Evolutionary conservation across 345 rosid genomes (phyloP).

Genomic region (Boechera retrofracta): DNA sequence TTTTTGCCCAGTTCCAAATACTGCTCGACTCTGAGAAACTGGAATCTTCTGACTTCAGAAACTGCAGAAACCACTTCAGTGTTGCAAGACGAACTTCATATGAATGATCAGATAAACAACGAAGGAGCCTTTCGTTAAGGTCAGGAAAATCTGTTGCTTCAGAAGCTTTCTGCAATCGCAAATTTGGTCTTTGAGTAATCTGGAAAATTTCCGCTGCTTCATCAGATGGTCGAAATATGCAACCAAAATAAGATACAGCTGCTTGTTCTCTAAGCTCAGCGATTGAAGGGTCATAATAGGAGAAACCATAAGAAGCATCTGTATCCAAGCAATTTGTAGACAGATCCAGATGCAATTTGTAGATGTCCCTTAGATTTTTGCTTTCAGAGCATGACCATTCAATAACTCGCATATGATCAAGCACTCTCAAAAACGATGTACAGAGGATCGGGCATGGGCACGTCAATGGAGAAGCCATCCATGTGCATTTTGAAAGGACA

Average conservation of each 20-base stretch:
- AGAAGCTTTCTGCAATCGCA: constrained; percentile 31
- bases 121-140: constrained; percentile 60
- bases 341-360: constrained; percentile 65
- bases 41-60: constrained; percentile 59
- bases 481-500: constrained; percentile 59
- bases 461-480: constrained; percentile 77
- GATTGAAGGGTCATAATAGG: constrained; percentile 79
- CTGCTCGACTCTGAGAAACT: constrained; percentile 48
- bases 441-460: constrained; percentile 87
- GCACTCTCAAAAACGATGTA: constrained; percentile 70
- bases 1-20: constrained; percentile 68
- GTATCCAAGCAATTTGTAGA: constrained; percentile 71
- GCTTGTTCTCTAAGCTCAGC: constrained; percentile 86
- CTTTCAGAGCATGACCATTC: constrained; percentile 54
- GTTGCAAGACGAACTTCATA: constrained; percentile 93
- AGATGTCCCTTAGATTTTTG: constrained; percentile 49
- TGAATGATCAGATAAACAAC: constrained; percentile 70
- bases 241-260: constrained; percentile 77
- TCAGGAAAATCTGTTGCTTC: constrained; percentile 52
- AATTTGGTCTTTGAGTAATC: constrained; percentile 47
- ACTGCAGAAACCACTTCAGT: constrained; percentile 82
- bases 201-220: constrained; percentile 54
- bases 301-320: constrained; percentile 57
- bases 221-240: constrained; percentile 66
- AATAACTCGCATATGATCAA: constrained; percentile 82